phyloP scores from a whole-genome alignment of 352 stramenopile genomes.

The Phytophthora vignae region DNA sequence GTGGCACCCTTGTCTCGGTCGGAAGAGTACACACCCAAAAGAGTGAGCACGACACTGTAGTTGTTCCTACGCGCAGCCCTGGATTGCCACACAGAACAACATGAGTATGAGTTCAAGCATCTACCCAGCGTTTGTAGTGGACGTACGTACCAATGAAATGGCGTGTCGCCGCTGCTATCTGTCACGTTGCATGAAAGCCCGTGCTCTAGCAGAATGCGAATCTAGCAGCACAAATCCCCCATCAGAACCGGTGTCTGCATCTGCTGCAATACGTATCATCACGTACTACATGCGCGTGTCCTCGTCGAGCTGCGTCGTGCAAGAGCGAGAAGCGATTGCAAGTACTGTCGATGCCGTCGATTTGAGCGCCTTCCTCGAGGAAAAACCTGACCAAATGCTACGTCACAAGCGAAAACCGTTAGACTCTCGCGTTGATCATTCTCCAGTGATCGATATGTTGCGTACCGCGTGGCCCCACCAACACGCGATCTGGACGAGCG shows the following conservation, averaged over 20 bases:
- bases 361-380: slow-evolving; percentile 64
- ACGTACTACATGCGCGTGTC: slow-evolving; percentile 59
- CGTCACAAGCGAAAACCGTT: background rate
- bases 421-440: background rate
- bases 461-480: slow-evolving; percentile 70
- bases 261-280: background rate
- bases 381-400: slow-evolving; percentile 66
- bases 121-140: background rate
- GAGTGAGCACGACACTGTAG: slow-evolving; percentile 59
- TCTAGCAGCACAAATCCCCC: slow-evolving; percentile 34
- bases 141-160: slow-evolving; percentile 67
- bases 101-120: background rate
- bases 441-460: background rate
- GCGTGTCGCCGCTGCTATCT: slow-evolving; percentile 65
- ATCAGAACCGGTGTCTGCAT: background rate
- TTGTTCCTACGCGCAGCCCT: slow-evolving; percentile 71
- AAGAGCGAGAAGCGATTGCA: slow-evolving; percentile 73
- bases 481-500: slow-evolving; percentile 73
- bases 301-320: slow-evolving; percentile 67
- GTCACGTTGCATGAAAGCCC: slow-evolving; percentile 50
- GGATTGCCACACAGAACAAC: background rate
- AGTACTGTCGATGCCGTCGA: slow-evolving; percentile 56
- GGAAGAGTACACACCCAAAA: slow-evolving; percentile 53
- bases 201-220: slow-evolving; percentile 53
- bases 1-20: slow-evolving; percentile 35